Conservation (phyloP, 2,329 filamentous ascomycete species). For the Penicillium sp. region DNA sequence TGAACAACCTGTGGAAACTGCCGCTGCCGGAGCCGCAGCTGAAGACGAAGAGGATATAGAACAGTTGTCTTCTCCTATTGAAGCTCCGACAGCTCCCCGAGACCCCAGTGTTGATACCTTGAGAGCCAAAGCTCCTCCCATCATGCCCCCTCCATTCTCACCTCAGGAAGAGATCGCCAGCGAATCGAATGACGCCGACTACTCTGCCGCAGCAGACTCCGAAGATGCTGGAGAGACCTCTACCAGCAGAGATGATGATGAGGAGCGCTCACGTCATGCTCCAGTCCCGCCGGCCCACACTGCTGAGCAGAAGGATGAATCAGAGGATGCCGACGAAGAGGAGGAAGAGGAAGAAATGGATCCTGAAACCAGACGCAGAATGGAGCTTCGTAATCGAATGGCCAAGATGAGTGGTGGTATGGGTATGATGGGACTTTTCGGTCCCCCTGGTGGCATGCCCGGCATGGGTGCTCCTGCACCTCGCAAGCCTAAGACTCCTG, state of each 20-base stretch:
- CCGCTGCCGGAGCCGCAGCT: not conserved
- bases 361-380: conserved; percentile 78
- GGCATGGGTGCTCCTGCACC: conserved; percentile 49
- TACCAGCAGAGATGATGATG: conserved; percentile 73
- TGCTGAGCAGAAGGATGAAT: conserved; percentile 46
- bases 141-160: conserved; percentile 35
- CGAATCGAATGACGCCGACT: conserved; percentile 66
- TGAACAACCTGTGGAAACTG: conserved; percentile 29
- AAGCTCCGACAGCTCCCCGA: conserved; percentile 34
- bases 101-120: conserved; percentile 39
- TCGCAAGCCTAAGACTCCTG: conserved; percentile 52
- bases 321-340: conserved; percentile 51
- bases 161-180: conserved; percentile 57
- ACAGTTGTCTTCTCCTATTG: conserved; percentile 29
- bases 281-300: conserved; percentile 4
- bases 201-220: conserved; percentile 63
- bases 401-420: conserved; percentile 98
- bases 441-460: conserved; percentile 67
- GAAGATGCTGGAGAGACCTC: conserved; percentile 64
- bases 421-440: conserved; percentile 95
- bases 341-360: conserved; percentile 81
- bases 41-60: conserved; percentile 23
- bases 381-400: conserved; percentile 92
- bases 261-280: conserved; percentile 52
- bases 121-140: conserved; percentile 37